Conservation (phyloP, 768 basidiomycete species). For the Podaxis carcinomalis region DNA sequence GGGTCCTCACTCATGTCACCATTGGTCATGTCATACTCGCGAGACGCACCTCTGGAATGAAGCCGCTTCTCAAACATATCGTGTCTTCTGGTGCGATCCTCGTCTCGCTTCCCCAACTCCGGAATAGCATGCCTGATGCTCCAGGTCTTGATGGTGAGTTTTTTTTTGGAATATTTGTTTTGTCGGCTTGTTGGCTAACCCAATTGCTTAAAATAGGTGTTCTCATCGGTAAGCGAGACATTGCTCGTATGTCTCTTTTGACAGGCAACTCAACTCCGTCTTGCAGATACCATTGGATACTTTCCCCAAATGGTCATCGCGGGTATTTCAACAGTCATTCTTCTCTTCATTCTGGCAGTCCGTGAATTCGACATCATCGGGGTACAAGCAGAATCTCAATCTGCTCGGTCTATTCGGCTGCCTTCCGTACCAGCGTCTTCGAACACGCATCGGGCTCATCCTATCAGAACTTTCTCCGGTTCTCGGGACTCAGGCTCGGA, state of each 20-base stretch:
- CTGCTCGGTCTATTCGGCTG: slow-evolving; percentile 13
- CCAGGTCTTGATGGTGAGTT: slow-evolving; percentile 43
- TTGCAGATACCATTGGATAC: slow-evolving; percentile 48
- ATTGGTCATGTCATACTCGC: slow-evolving; percentile 43
- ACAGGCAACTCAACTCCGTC: neutral
- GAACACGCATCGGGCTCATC: neutral
- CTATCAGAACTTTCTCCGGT: neutral
- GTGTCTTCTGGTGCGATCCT: slow-evolving; percentile 36
- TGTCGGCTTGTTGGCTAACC: neutral
- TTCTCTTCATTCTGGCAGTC: slow-evolving; percentile 38
- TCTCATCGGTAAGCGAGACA: slow-evolving; percentile 35
- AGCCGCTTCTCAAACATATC: slow-evolving; percentile 32
- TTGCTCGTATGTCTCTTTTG: neutral
- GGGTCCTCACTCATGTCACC: slow-evolving; percentile 52
- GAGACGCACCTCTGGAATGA: slow-evolving; percentile 26
- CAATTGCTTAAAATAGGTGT: slow-evolving; percentile 28
- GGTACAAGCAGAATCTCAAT: slow-evolving; percentile 5
- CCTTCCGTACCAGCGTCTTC: slow-evolving; percentile 13
- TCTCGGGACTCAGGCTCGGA: neutral
- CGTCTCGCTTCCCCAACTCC: slow-evolving; percentile 43
- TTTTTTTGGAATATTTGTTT: neutral
- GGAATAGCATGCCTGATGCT: slow-evolving; percentile 54
- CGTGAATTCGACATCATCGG: slow-evolving; percentile 32
- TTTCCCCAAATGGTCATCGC: slow-evolving; percentile 55
- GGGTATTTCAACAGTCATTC: slow-evolving; percentile 33